Conservation (phyloP, 2,329 filamentous ascomycete species). For the Curvularia verruculosa region DNA sequence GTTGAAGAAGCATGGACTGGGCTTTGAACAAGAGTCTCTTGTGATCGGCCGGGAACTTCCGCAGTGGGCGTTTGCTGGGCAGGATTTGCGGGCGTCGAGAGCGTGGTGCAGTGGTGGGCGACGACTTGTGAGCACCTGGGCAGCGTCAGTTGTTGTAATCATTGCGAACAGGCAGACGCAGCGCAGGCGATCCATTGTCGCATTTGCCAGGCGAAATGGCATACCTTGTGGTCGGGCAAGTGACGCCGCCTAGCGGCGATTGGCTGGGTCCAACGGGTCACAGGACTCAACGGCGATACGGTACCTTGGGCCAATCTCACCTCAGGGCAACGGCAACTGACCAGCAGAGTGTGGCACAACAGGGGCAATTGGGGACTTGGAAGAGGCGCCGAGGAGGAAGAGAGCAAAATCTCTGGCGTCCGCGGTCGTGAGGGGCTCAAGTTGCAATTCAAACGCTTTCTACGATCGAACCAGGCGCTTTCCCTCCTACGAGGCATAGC, state of each 20-base stretch:
- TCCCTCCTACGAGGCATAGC: slow-evolving; percentile 11
- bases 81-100: slow-evolving; percentile 9
- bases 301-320: slow-evolving; percentile 9
- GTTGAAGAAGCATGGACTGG: slow-evolving; percentile 41
- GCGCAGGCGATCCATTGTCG: slow-evolving; percentile 16
- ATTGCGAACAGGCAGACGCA: slow-evolving; percentile 20
- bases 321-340: slow-evolving; percentile 2
- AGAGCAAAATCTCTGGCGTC: slow-evolving; percentile 18
- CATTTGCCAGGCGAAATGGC: slow-evolving; percentile 10
- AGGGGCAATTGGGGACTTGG: slow-evolving; percentile 1
- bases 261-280: slow-evolving; percentile 23
- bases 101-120: slow-evolving; percentile 2
- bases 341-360: not conserved
- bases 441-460: slow-evolving; percentile 12
- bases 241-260: slow-evolving; percentile 36
- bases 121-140: slow-evolving; percentile 15
- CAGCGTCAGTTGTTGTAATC: slow-evolving; percentile 27
- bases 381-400: slow-evolving; percentile 1
- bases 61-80: slow-evolving; percentile 20
- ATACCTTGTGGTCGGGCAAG: slow-evolving; percentile 36
- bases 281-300: slow-evolving; percentile 18
- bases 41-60: slow-evolving; percentile 27
- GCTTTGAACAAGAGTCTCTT: slow-evolving; percentile 8
- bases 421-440: slow-evolving; percentile 16
- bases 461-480: slow-evolving; percentile 16